These are phyloP conservation scores for Camellia lanceoleosa DNA, from an alignment of 148 eudicot genomes.

Conservation along the genomic window DNA sequence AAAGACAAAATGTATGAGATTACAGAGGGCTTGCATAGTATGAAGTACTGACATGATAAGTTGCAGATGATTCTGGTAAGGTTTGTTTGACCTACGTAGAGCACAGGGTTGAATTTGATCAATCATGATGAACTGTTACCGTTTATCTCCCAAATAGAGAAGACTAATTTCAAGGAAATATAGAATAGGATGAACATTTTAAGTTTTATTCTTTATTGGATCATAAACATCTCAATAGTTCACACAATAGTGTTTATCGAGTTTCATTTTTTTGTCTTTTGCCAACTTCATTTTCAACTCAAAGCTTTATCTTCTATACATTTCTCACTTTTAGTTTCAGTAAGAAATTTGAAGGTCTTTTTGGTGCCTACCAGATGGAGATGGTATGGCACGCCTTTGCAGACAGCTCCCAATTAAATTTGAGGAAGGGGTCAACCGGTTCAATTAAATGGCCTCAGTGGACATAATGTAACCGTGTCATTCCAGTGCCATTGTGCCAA, in stretches of 20 bases:
- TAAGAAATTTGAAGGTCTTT: not conserved
- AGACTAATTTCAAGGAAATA: not conserved
- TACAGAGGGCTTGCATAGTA: not conserved
- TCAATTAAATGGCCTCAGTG: constrained; percentile 60
- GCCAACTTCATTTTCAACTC: not conserved
- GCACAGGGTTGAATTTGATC: no score
- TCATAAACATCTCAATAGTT: not conserved
- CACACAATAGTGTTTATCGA: not conserved
- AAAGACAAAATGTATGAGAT: not conserved
- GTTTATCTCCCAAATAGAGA: not conserved
- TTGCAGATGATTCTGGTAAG: no score
- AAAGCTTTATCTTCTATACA: not conserved
- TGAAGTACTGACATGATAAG: not conserved
- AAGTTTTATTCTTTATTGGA: no score
- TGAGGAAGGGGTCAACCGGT: constrained; percentile 41
- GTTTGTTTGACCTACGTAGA: no score
- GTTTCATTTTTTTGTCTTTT: not conserved
- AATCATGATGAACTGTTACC: no score
- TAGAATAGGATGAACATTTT: no score
- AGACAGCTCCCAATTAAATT: constrained; percentile 42
- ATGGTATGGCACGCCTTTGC: constrained; percentile 72
- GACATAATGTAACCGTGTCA: constrained; percentile 26
- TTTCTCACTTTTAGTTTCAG: not conserved
- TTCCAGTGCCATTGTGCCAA: not conserved
- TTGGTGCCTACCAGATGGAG: constrained; percentile 61